Base-by-base conservation (phyloP, 2,329 filamentous ascomycete genomes). In the Alternaria brassicae region DNA sequence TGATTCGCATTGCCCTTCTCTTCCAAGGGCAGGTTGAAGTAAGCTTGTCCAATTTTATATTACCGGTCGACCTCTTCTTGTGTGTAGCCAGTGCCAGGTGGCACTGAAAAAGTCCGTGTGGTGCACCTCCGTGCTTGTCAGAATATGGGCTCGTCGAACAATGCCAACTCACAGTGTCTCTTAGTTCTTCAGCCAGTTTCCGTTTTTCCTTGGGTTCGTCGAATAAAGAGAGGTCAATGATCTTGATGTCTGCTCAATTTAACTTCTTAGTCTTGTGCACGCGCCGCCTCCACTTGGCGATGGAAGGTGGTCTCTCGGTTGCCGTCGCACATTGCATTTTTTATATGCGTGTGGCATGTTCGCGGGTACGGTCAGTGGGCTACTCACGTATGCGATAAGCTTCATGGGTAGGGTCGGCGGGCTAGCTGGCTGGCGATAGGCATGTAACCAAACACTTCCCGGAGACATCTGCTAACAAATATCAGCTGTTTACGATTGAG, bases 381-480 rank as follows among this genome's bases (percentile, higher is more conserved):
- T 88, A 13, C 77, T 88, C 1, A 85, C 86, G 1, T 84, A 82
- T 59, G 70, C 65, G 1, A 89, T 90, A 65, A 79, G 77, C 19
- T 89, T 89, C 66, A 82, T 88, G 55, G 86, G 89, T 71, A 80
- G 81, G 28, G 81, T 81, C 9, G 80, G 78, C 15, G 84, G 69
- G 0, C 57, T 73, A 9, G 66, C 63, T n/a, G 73, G 72, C 15
- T 76, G 72, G 74, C 57, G 69, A 40, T 76, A 73, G 72, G 73
- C 74, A 58, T 21, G 63, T 51, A 6, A 9, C 7, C 5, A 5
- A 2, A n/a, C 30, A 7, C 5, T n/a, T 6, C 3, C 40, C 17
- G 13, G 8, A 3, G 13, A 10, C n/a, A 28, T 17, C 23, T 44
- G 19, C 27, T 39, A 4, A 32, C 41, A 40, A 40, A 45, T 3